Evolutionary conservation across 768 basidiomycete genomes (phyloP).

Genomic region (Mycena sanguinolenta): DNA sequence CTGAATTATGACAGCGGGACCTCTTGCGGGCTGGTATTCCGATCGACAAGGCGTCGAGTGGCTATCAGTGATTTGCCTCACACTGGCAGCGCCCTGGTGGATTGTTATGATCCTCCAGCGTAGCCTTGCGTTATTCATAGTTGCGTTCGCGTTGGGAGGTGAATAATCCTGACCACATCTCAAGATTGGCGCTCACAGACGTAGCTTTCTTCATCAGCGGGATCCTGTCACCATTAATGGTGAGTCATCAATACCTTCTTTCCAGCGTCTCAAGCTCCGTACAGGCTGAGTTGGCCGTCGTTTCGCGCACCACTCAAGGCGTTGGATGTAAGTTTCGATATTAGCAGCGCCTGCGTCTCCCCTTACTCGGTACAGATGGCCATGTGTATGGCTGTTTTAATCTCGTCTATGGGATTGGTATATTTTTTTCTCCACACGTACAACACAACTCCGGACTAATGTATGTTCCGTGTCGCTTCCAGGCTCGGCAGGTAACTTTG

Average conservation of each 20-base stretch:
- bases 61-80: constrained; percentile 60
- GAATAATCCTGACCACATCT: constrained; percentile 34
- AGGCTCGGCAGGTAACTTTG: constrained; percentile 64
- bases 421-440: not conserved
- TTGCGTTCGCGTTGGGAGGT: constrained; percentile 69
- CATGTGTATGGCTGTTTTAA: constrained; percentile 85
- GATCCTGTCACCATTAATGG: constrained; percentile 69
- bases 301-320: constrained; percentile 68
- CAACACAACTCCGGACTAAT: not conserved
- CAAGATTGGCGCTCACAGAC: not conserved
- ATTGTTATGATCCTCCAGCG: constrained; percentile 61
- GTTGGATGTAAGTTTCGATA: constrained; percentile 70
- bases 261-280: not conserved
- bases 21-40: constrained; percentile 68
- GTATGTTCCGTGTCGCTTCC: constrained; percentile 1
- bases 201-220: constrained; percentile 75
- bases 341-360: constrained; percentile 4
- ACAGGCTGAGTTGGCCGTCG: constrained; percentile 71
- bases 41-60: constrained; percentile 72
- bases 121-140: constrained; percentile 63
- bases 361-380: constrained; percentile 61
- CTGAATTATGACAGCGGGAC: constrained; percentile 59
- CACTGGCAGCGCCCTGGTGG: constrained; percentile 76
- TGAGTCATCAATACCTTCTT: not conserved
- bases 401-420: constrained; percentile 72